Evolutionary conservation across 108 stramenopile species (phyloP), one percentile per base, ranked within the genome.

Genomic region (Pseudonitzschia multistriata): DNA sequence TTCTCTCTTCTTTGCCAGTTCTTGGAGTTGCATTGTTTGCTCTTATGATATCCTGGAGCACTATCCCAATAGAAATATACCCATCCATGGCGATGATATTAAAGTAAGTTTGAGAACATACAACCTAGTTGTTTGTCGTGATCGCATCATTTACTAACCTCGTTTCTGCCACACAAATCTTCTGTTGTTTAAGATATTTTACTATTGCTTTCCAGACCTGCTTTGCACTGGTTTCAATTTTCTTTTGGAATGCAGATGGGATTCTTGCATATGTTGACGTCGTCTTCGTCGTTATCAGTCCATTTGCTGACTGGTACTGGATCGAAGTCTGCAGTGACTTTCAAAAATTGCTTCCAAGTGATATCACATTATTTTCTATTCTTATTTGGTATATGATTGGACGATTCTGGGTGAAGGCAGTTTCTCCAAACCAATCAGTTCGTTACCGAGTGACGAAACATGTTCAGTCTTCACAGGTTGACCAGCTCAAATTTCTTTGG

Each of bases 11-110:
- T n/a, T 13, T 77, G 35, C 66, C 79, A 49, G 64, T 77, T 21
- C 30, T 68, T n/a, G 72, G 76, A 29, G 67, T 79, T 17, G 40
- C 62, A 21, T 14, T 74, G 8, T 72, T 79, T 35, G 69, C 66
- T 17, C 53, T 78, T 3, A 67, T 52, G 22, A 21, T 82, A 28
- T 79, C 78, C 29, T 82, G 70, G 74, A 82, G 75, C 66, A 79
- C 70, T 21, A 67, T 67, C 17, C 34, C 59, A 15, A 36, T 76
- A 49, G 66, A 71, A 28, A 17, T 79, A 5, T 49, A 49, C 42
- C 13, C 63, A 13, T 27, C 64, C 21, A 72, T 79, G 78, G 47
- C 49, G 15, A 59, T 33, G 7, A 30, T 50, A n/a, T 34, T 82
- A 39, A 62, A 79, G 66, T 29, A 61, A 33, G 57, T 59, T 10